Evolutionary conservation across 306 rosid genomes (phyloP), one percentile per base, ranked within the genome.

Genomic region (Vicia sativa): DNA sequence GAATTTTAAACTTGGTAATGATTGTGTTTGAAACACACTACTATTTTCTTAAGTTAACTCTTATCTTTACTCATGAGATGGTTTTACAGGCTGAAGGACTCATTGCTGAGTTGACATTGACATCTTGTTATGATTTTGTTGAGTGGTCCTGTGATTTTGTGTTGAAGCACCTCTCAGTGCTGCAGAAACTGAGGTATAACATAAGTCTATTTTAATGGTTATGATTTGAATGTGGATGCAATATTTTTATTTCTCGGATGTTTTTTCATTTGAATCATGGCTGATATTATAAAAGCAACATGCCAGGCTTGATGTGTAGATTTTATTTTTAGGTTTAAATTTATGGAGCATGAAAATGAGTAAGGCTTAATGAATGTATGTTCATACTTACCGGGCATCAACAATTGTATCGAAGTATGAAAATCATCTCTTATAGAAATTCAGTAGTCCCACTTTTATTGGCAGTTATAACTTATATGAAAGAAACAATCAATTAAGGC

Each of bases 21-120:
- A 28, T 50, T 58, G 50, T 58, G 62, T 44, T 29, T 64, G 18
- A 15, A 37, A 35, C 34, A 12, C 5, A 25, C 11, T 44, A 25
- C 11, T 44, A 23, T 37, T 53, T 55, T 54, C 55, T 61, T 16
- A 57, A 2, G 29, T 42, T 53, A 37, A 56, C 45, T 49, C 54
- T 38, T 57, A 26, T 66, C 65, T 70, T 62, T 62, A 54, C 43
- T 62, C 21, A 37, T 68, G 72, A 3, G 79, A 70, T 81, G 85
- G n/a, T 75, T 54, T 71, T 84, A 29, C 84, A 93, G 99, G 92
- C 96, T 52, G 99, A 88, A 53, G 99, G 99, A 65, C 92, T 93
- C 71, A 62, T 85, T 25, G 80, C 41, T n/a, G 99, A 93, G 80
- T 60, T 90, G 85, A 84, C 77, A 7, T 56, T 85, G 31, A 90